These are phyloP conservation scores for Zygotorulaspora sp. DNA, from an alignment of 805 yeast species.

Conservation along the genomic window DNA sequence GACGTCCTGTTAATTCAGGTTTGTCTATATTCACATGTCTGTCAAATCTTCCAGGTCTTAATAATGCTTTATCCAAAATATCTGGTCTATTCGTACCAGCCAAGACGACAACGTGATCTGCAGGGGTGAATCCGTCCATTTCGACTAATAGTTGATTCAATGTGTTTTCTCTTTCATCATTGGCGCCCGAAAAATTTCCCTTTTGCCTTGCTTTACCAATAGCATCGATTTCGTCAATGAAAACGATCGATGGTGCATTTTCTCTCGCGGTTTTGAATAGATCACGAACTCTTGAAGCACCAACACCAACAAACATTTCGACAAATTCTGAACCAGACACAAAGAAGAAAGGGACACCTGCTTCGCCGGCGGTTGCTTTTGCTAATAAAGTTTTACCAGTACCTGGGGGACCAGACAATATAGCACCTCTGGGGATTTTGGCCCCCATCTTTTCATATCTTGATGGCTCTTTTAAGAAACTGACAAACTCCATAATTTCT, in stretches of 20 bases:
- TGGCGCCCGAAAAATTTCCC: constrained; percentile 68
- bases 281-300: constrained; percentile 97
- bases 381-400: constrained; percentile 97
- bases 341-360: constrained; percentile 93
- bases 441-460: constrained; percentile 94
- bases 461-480: constrained; percentile 82
- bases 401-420: constrained; percentile 97
- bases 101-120: constrained; percentile 91
- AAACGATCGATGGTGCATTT: constrained; percentile 92
- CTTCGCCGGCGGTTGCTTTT: constrained; percentile 98
- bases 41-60: constrained; percentile 97
- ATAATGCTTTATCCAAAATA: constrained; percentile 82
- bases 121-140: constrained; percentile 93
- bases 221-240: constrained; percentile 99
- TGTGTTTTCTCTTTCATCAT: constrained; percentile 96
- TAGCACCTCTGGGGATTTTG: constrained; percentile 96
- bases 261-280: constrained; percentile 87
- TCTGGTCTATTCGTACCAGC: constrained; percentile 98
- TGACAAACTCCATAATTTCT: constrained; percentile 97
- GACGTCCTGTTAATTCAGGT: constrained; percentile 94
- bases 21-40: constrained; percentile 87
- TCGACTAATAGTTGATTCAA: constrained; percentile 93
- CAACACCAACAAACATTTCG: constrained; percentile 99
- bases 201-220: constrained; percentile 89
- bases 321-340: constrained; percentile 98